These are phyloP conservation scores for Colletotrichum musae DNA, from an alignment of 2,329 filamentous ascomycete genomes.

Conservation along the genomic window DNA sequence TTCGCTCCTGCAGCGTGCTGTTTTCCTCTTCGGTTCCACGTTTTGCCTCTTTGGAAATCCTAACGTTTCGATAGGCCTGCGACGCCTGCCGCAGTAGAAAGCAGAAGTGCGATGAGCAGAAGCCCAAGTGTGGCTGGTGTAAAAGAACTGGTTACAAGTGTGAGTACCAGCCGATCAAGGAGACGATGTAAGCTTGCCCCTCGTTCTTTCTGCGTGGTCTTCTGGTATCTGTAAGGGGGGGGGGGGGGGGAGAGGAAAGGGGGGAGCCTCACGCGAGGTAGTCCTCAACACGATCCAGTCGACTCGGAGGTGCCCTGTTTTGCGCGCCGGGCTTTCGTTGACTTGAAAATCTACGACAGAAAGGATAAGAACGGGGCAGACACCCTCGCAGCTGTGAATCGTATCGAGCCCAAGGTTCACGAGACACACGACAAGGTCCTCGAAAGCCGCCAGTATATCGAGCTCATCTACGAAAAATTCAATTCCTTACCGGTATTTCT, in stretches of 20 bases:
- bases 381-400: conserved; percentile 70
- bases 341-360: conserved; percentile 50
- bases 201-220: neutral
- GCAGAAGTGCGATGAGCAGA: conserved; percentile 75
- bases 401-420: conserved; percentile 70
- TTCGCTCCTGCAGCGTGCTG: no score
- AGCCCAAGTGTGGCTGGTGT: conserved; percentile 73
- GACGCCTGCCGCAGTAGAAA: conserved; percentile 73
- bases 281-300: no score
- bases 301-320: no score
- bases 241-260: no score
- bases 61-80: conserved; percentile 60
- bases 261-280: no score
- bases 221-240: neutral
- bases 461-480: neutral
- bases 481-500: no score
- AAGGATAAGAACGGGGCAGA: conserved; percentile 75
- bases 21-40: no score
- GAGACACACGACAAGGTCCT: conserved; percentile 29
- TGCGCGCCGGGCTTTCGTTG: neutral
- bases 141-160: conserved; percentile 58
- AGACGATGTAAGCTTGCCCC: conserved; percentile 69
- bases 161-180: conserved; percentile 71
- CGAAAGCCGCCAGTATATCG: neutral
- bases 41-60: conserved; percentile 6